Evolutionary conservation across 495 filamentous ascomycete genomes (phyloP), one percentile per base, ranked within the genome.

Genomic region (Daldinia loculata): DNA sequence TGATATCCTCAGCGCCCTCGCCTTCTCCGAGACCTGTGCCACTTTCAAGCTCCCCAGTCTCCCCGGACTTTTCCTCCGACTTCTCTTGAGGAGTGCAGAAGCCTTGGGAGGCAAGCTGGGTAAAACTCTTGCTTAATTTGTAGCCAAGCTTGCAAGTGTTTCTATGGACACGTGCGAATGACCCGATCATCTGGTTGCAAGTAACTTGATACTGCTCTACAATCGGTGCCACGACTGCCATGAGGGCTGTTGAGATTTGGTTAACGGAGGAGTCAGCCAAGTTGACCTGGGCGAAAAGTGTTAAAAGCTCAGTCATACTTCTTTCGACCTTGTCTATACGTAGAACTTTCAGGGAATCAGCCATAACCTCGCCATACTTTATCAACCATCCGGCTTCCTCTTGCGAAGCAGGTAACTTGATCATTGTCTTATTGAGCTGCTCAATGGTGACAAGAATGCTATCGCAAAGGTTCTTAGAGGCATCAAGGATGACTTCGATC

Each of bases 1-100:
- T 97, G 61, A 99, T 98, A 81, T 99, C 94, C 75, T 98, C 93
- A 2, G 90, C 93, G 26, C 94, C 96, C 74, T 97, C 92, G 12
- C 94, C 95, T 62, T 97, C 95, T 30, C 95, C 96, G n/a, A 99
- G 87, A 26, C 96, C 96, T 4, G 94, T 98, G n/a, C 96, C 96
- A 56, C 85, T 87, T 77, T 99, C 94, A 43, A 97, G 83, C 70
- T 94, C 88, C 6, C 93, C 91, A 17, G 87, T 84, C 67, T 90
- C 86, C 38, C 88, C 86, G 26, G 86, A 83, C 53, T 90, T 88
- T 5, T 86, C 83, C 39, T 88, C 87, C 17, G 89, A 91, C 56
- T 91, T 88, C 71, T 98, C 93, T 15, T 87, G 81, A 2, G 96
- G 96, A 29, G 87, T 91, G 77, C 96, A 99, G 83, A 98, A 98